Base-by-base conservation (phyloP, 1,284 basidiomycete species). In the Ceratobasidium sp. region DNA sequence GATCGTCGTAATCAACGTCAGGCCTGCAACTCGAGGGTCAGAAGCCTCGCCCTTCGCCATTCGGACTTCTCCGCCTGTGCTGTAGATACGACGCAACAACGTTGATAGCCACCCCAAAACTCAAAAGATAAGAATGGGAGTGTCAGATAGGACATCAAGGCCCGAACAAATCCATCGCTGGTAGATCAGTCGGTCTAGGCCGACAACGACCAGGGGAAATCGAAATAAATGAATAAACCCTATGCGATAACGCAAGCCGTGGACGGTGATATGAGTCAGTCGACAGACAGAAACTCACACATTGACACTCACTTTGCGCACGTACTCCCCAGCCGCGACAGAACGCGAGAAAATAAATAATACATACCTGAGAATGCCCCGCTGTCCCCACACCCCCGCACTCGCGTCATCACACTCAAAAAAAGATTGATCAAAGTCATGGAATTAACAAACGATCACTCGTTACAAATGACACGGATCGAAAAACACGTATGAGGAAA, bases 391-490 rank as follows among this genome's bases (percentile, higher is more conserved):
- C 30, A 57, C 6, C 30, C 28, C 28, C 26, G 28, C 53, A 30
- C 53, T n/a, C 28, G n/a, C 16, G n/a, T 8, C 53, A 57, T 34
- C 57, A 58, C 48, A 36, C 48, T 26, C 64, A 36, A 45, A 55
- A n/a, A n/a, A 67, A 18, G 18, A 41, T 55, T 67, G 10, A 28
- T 43, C 23, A 55, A 67, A 53, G 41, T 36, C 64, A 67, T 67
- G 64, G 50, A 41, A 67, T 67, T 67, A 67, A 46, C 32, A 55
- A 52, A 65, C 60, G 60, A 65, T 41, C 43, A 43, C 50, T 67
- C 64, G 50, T 67, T 67, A 48, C 21, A 48, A 67, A 67, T 67
- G 64, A 55, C 64, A 67, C 64, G 64, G 48, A 41, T 55, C 26
- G 28, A 65, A 28, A 39, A 55, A 39, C 52, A 55, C 12, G 34